Conservation (phyloP, 1,284 basidiomycete genomes). For the Xanthoconium separans region DNA sequence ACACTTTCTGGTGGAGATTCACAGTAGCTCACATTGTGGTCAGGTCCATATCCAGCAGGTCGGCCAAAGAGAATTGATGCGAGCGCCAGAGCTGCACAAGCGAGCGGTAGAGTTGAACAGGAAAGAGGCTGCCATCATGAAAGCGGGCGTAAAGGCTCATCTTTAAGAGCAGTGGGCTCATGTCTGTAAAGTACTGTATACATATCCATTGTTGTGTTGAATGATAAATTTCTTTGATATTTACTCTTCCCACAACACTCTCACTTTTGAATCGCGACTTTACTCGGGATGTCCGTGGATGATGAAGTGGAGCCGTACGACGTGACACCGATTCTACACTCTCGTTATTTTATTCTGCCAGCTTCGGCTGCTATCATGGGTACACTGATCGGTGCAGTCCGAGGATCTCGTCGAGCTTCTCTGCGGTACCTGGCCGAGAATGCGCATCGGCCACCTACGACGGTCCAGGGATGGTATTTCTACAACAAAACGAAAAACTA, state of each 20-base stretch:
- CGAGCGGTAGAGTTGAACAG: slow-evolving; percentile 53
- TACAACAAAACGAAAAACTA: slow-evolving; percentile 94
- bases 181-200: neutral
- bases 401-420: slow-evolving; percentile 64
- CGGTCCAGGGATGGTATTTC: slow-evolving; percentile 86
- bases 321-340: slow-evolving; percentile 31
- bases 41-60: slow-evolving; percentile 95
- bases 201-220: neutral
- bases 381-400: slow-evolving; percentile 63
- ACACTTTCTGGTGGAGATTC: neutral
- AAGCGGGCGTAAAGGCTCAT: slow-evolving; percentile 56
- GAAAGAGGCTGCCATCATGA: slow-evolving; percentile 60
- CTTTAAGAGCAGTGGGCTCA: slow-evolving; percentile 34
- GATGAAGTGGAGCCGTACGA: slow-evolving; percentile 23
- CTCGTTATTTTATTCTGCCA: slow-evolving; percentile 46
- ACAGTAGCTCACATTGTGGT: neutral
- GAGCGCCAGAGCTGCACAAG: slow-evolving; percentile 56
- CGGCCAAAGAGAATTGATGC: slow-evolving; percentile 80
- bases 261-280: neutral
- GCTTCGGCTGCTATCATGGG: slow-evolving; percentile 59
- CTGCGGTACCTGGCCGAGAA: slow-evolving; percentile 61
- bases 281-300: slow-evolving; percentile 14
- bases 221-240: too few relatives aligned
- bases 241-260: neutral
- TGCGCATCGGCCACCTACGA: slow-evolving; percentile 76